Percentiles rank a stretch among this genome's conserved stretches.
phyloP scores from a whole-genome alignment of 2,329 filamentous ascomycete species.

The Trichoderma semiorbis region DNA sequence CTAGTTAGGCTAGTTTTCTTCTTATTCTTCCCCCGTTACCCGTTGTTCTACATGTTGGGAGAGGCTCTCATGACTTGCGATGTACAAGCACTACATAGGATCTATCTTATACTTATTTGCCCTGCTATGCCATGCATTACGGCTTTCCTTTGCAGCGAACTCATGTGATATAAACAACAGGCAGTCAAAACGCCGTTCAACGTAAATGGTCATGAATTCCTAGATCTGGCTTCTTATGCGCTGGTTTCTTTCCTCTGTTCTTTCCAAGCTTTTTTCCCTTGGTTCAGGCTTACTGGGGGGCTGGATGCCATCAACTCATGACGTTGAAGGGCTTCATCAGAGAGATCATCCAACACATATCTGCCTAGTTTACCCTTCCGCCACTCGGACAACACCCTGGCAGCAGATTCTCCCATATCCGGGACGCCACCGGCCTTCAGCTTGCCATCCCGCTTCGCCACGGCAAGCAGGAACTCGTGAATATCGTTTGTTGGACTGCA shows the following conservation, averaged over 20 bases:
- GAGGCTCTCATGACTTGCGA: not conserved
- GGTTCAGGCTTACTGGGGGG: constrained; percentile 58
- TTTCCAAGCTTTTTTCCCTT: constrained; percentile 66
- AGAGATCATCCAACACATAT: constrained; percentile 77
- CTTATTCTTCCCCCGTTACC: not conserved
- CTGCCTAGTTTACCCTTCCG: constrained; percentile 69
- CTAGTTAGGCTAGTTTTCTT: not conserved
- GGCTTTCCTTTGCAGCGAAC: not conserved
- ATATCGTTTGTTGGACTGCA: constrained; percentile 79
- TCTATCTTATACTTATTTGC: not conserved
- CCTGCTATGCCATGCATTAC: not conserved
- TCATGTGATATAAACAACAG: not conserved
- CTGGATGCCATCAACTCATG: constrained; percentile 48
- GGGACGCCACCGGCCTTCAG: constrained; percentile 69
- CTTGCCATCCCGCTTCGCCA: constrained; percentile 73
- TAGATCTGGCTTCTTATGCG: not conserved
- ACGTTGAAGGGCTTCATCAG: constrained; percentile 50
- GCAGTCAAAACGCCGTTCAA: not conserved
- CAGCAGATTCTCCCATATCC: constrained; percentile 68
- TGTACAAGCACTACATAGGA: not conserved
- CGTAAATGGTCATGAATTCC: not conserved
- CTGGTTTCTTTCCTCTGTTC: constrained; percentile 45
- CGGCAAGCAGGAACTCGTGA: constrained; percentile 63
- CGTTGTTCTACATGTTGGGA: not conserved
- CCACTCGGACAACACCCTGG: constrained; percentile 81